Conservation (phyloP, 2,329 filamentous ascomycete species). For the Alternaria metachromatica region DNA sequence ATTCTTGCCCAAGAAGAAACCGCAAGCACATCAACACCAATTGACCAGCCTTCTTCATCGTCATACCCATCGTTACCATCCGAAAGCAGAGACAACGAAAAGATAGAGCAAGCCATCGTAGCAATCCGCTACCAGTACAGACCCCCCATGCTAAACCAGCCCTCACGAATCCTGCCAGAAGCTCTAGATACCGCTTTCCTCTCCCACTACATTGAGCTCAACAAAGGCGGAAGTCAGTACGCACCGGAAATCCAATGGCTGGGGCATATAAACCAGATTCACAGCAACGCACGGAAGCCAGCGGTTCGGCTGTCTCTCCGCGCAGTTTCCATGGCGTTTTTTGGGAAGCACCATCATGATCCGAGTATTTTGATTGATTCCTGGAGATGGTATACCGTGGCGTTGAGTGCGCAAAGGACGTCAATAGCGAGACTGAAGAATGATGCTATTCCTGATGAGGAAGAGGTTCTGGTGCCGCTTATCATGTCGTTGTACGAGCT, state of each 20-base stretch:
- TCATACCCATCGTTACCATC: neutral
- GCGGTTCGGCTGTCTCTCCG: conserved; percentile 40
- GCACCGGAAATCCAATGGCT: conserved; percentile 37
- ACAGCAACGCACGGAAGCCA: conserved; percentile 26
- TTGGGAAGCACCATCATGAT: conserved; percentile 38
- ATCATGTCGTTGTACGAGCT: conserved; percentile 41
- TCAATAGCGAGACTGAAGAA: conserved; percentile 25
- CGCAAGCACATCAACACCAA: neutral
- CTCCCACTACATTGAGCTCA: conserved; percentile 40
- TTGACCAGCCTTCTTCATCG: neutral
- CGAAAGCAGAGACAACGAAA: conserved; percentile 2
- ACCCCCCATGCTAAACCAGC: conserved; percentile 33
- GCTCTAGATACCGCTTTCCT: conserved; percentile 38
- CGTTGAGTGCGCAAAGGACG: conserved; percentile 34
- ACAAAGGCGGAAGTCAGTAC: conserved; percentile 23
- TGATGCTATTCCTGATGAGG: conserved; percentile 32
- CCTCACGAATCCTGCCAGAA: conserved; percentile 30
- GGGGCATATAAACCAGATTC: conserved; percentile 28
- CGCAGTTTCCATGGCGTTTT: conserved; percentile 44
- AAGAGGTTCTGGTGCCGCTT: conserved; percentile 40
- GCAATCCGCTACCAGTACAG: conserved; percentile 34
- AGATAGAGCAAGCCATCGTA: conserved; percentile 28
- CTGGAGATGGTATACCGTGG: conserved; percentile 41
- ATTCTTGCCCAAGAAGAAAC: neutral
- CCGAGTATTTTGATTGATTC: conserved; percentile 39